Evolutionary conservation across 352 stramenopile species (phyloP).

Genomic region (Thraustochytrium striatum): DNA sequence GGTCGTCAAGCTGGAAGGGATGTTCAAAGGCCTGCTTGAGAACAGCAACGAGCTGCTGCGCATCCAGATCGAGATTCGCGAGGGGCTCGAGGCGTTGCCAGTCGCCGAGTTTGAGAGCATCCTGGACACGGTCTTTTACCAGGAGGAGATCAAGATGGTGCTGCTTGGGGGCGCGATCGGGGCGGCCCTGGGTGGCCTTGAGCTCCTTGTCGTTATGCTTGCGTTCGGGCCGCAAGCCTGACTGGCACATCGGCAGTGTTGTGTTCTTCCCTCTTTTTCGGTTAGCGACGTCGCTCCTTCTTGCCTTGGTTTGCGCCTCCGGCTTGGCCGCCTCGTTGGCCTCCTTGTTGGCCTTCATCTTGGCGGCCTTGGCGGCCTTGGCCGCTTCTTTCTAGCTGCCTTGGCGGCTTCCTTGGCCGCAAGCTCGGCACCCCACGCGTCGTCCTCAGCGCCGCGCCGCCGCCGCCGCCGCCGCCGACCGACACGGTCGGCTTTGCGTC

Average conservation of each 20-base stretch:
- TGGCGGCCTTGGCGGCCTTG: constrained; percentile 52
- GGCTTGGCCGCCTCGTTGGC: not conserved
- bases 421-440: constrained; percentile 26
- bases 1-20: constrained; percentile 42
- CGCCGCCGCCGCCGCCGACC: not conserved
- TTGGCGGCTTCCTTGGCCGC: not conserved
- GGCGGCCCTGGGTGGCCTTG: constrained; percentile 70
- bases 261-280: too few relatives aligned
- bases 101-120: constrained; percentile 81
- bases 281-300: too few relatives aligned
- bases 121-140: constrained; percentile 83
- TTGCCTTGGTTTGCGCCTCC: too few relatives aligned
- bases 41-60: constrained; percentile 80
- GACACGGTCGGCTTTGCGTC: not conserved
- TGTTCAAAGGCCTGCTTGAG: constrained; percentile 65
- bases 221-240: too few relatives aligned
- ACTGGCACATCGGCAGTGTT: too few relatives aligned
- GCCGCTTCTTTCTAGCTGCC: not conserved
- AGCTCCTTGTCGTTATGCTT: too few relatives aligned
- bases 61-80: constrained; percentile 73
- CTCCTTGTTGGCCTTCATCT: constrained; percentile 71
- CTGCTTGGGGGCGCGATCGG: constrained; percentile 80
- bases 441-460: not conserved
- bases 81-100: constrained; percentile 76
- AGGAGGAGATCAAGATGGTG: constrained; percentile 87